These are phyloP conservation scores for Aspergillus taichungensis DNA, from an alignment of 495 filamentous ascomycete genomes.

Conservation along the genomic window DNA sequence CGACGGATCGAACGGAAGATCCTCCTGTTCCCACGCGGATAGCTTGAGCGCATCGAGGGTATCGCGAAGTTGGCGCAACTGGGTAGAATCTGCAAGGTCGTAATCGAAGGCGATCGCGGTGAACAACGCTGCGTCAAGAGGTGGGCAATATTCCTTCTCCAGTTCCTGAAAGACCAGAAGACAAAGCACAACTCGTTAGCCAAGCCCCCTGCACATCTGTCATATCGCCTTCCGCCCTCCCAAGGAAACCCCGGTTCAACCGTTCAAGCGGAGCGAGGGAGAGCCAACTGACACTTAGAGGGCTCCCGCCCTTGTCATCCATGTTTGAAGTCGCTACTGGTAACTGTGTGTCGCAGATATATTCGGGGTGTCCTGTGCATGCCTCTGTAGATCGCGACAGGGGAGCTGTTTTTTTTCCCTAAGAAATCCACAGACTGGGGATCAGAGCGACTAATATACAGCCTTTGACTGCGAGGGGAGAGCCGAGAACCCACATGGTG, in stretches of 20 bases:
- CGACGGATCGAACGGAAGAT: conserved; percentile 68
- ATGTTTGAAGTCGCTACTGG: conserved; percentile 16
- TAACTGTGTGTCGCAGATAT: conserved; percentile 2
- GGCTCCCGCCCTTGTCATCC: conserved; percentile 14
- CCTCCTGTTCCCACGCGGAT: conserved; percentile 53
- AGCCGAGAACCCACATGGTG: too few species aligned
- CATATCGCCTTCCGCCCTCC: too few species aligned
- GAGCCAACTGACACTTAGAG: conserved; percentile 10
- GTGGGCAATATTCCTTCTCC: conserved; percentile 48
- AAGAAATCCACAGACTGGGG: too few species aligned
- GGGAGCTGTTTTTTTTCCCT: too few species aligned
- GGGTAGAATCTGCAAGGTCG: conserved; percentile 38
- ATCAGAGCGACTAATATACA: too few species aligned
- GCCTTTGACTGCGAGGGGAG: too few species aligned
- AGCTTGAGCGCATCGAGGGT: conserved; percentile 51
- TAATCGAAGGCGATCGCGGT: conserved; percentile 60
- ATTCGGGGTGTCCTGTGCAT: conserved; percentile 13
- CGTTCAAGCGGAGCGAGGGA: neutral
- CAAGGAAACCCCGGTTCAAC: neutral
- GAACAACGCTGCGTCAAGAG: conserved; percentile 54
- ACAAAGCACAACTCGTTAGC: conserved; percentile 1
- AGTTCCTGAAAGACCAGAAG: conserved; percentile 23
- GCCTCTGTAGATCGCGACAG: conserved; percentile 2
- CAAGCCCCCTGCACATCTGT: too few species aligned
- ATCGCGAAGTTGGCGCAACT: conserved; percentile 43